Evolutionary conservation across 768 basidiomycete species (phyloP).

Genomic region (Boletus subparvulus): DNA sequence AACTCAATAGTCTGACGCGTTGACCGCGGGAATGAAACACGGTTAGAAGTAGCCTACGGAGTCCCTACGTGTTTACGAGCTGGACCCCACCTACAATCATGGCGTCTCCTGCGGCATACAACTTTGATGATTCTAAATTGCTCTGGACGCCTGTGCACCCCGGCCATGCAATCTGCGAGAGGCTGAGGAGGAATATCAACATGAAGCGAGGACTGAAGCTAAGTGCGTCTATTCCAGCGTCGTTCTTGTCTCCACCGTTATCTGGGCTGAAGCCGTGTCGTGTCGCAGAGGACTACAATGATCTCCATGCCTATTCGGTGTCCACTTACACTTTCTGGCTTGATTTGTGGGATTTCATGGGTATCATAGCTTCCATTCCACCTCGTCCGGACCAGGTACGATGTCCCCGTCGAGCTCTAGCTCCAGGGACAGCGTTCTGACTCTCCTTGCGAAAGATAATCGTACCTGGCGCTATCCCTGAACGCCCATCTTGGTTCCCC

Average conservation of each 20-base stretch:
- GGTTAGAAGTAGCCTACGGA: no score
- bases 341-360: conserved; percentile 66
- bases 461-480: conserved; percentile 46
- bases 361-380: conserved; percentile 59
- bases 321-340: conserved; percentile 67
- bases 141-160: conserved; percentile 55
- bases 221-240: conserved; percentile 26
- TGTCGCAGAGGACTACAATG: conserved; percentile 57
- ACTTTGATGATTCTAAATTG: conserved; percentile 40
- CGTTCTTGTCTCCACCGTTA: background rate
- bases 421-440: background rate
- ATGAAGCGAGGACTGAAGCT: conserved; percentile 59
- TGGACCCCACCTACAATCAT: background rate
- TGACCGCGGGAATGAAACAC: no score
- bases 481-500: conserved; percentile 70
- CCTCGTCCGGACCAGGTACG: conserved; percentile 45
- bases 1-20: no score
- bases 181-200: conserved; percentile 58
- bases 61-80: no score
- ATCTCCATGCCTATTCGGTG: conserved; percentile 67
- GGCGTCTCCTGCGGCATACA: conserved; percentile 11
- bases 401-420: background rate
- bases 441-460: conserved; percentile 36
- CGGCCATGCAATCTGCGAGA: conserved; percentile 46
- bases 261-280: background rate